Base-by-base conservation (phyloP, 352 stramenopile genomes). In the Labyrinthula sp. region DNA sequence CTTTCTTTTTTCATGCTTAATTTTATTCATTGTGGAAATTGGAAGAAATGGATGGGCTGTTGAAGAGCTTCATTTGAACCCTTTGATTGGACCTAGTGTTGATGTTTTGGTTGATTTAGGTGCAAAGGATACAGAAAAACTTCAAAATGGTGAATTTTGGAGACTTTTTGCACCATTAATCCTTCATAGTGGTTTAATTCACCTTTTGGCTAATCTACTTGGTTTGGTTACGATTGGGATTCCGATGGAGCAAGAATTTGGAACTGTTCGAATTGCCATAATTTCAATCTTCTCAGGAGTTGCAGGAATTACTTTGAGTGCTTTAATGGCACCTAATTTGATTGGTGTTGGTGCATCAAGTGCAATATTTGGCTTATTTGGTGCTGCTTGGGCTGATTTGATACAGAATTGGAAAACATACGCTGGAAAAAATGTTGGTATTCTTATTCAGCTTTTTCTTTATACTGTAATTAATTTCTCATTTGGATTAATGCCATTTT, bases 281-380 rank as follows among this genome's bases (percentile, higher is more conserved):
- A 38, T 75, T 0, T 75, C 72, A 46, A 47, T 77, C 14, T 50
- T 67, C 15, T 58, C 61, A 22, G 70, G 62, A 6, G 45, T 77
- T 5, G 57, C 66, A 14, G 68, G 66, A 0, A 72, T 64, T 12
- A 58, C 75, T 12, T 39, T 69, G 30, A 68, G 55, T 5, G 67
- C 64, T 8, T 52, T 77, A 6, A 65, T 77, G 27, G 46, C 72
- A 17, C 66, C 69, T 7, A 55, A 67, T 21, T 68, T 71, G 29
- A 66, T 75, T 33, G 59, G 41, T 20, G 68, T 79, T 0, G 70
- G 70, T 30, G 65, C 70, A 21, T 71, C 58, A 3, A 68, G 70
- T 12, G 71, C 69, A 12, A 75, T 76, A 28, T 79, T 77, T 57
- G 68, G 63, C n/a, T 56, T 77, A 25, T 69, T 79, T 41, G 70